Percentiles rank a stretch among this genome's conserved stretches.
These are phyloP conservation scores for Mycosphaerelloides madeirae DNA, from an alignment of 2,329 filamentous ascomycete genomes.

Conservation along the genomic window DNA sequence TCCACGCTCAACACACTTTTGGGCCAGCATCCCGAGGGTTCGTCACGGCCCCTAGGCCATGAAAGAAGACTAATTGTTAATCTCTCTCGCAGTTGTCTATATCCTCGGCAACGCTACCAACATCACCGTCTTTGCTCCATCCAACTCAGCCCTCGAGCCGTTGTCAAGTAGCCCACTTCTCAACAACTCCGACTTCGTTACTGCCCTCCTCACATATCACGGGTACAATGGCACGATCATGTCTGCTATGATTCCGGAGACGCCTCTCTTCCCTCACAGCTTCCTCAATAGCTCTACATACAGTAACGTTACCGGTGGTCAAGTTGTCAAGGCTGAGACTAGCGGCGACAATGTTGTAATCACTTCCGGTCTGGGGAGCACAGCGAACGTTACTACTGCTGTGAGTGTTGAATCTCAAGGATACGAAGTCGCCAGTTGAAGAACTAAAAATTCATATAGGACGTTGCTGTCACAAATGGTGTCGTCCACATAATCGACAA, in stretches of 20 bases:
- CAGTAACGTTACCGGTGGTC: slow-evolving; percentile 57
- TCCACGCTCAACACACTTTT: slow-evolving; percentile 15
- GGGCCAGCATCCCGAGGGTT: slow-evolving; percentile 11
- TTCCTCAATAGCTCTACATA: slow-evolving; percentile 50
- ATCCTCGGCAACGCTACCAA: slow-evolving; percentile 38
- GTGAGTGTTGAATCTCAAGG: slow-evolving; percentile 35
- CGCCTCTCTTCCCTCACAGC: slow-evolving; percentile 43
- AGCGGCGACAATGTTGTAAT: slow-evolving; percentile 45
- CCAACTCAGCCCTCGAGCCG: slow-evolving; percentile 46
- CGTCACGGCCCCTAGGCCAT: neutral
- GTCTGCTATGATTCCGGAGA: slow-evolving; percentile 34
- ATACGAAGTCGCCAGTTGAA: neutral
- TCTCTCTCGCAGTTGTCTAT: slow-evolving; percentile 23
- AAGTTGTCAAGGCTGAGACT: slow-evolving; percentile 38
- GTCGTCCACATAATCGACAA: slow-evolving; percentile 46
- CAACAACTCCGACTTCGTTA: slow-evolving; percentile 31
- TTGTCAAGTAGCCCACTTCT: slow-evolving; percentile 24
- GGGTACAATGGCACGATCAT: slow-evolving; percentile 51
- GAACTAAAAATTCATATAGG: slow-evolving; percentile 4
- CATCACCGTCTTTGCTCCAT: slow-evolving; percentile 56
- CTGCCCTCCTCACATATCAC: slow-evolving; percentile 54
- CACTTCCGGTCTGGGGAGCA: slow-evolving; percentile 49
- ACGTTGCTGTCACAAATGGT: slow-evolving; percentile 30
- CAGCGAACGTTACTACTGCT: slow-evolving; percentile 46
- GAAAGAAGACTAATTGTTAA: neutral